These are phyloP conservation scores for Fusarium haematococcum DNA, from an alignment of 2,329 filamentous ascomycete genomes.

Conservation along the genomic window DNA sequence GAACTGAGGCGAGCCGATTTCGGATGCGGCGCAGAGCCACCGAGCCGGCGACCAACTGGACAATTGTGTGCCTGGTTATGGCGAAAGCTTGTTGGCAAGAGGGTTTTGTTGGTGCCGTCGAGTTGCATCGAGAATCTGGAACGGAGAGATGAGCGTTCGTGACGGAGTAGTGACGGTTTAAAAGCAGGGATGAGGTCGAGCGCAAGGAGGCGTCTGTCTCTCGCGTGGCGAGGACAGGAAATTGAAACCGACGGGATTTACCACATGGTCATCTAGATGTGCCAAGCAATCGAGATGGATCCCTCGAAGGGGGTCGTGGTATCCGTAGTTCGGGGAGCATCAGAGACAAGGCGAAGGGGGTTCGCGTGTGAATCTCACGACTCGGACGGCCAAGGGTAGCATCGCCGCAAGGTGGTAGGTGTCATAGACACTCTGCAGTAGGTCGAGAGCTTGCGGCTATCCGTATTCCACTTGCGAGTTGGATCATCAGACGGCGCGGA, in stretches of 20 bases:
- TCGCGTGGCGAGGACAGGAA: conserved; percentile 3
- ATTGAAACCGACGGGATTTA: conserved; percentile 6
- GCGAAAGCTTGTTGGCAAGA: neutral
- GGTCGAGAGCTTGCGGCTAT: neutral
- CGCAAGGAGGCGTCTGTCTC: conserved; percentile 1
- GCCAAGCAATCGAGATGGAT: conserved; percentile 5
- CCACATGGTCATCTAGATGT: conserved; percentile 10
- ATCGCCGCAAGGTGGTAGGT: neutral
- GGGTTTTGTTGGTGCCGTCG: neutral
- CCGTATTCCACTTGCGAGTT: neutral
- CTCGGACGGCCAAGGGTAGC: neutral
- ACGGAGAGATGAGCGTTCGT: neutral
- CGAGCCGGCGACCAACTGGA: neutral
- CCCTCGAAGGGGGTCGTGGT: conserved; percentile 1
- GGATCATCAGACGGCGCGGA: neutral
- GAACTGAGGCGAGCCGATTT: conserved; percentile 28
- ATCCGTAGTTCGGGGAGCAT: conserved; percentile 2
- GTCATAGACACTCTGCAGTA: neutral
- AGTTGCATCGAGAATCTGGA: conserved; percentile 2
- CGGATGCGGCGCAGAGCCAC: conserved; percentile 18
- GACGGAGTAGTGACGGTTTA: neutral
- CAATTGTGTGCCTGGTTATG: neutral
- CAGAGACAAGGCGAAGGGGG: neutral
- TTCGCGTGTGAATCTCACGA: neutral
- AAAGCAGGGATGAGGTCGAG: neutral